A percentile compares a stretch with the other conserved stretches of the same genome.
These are phyloP conservation scores for Verticillium tricorpus DNA, from an alignment of 2,329 filamentous ascomycete genomes.

Conservation along the genomic window DNA sequence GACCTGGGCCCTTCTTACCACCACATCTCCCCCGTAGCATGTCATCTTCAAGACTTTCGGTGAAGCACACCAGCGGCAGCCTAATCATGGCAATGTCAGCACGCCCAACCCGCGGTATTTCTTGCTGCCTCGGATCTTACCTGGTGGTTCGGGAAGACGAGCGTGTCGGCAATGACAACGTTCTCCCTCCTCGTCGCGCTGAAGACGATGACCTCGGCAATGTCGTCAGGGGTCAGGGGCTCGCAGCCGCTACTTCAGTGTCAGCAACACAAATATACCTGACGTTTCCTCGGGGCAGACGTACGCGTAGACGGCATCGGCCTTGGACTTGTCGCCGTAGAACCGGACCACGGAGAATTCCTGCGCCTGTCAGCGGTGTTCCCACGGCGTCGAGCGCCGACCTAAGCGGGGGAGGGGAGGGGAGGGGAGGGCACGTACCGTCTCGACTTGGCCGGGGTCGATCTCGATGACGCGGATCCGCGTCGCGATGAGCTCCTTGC, in stretches of 20 bases:
- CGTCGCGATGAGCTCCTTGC: constrained; percentile 77
- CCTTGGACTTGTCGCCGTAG: constrained; percentile 83
- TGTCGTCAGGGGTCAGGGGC: constrained; percentile 83
- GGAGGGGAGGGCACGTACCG: constrained; percentile 40
- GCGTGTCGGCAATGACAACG: constrained; percentile 81
- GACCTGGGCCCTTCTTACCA: background rate
- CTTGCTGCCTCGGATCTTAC: constrained; percentile 43
- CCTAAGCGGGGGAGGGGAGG: too few species aligned
- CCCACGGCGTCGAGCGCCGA: background rate
- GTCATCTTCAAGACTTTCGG: constrained; percentile 14
- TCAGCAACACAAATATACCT: background rate
- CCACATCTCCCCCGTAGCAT: background rate
- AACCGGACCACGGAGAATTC: constrained; percentile 89
- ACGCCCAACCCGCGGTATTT: background rate
- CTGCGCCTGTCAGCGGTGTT: constrained; percentile 25
- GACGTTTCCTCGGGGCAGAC: constrained; percentile 21
- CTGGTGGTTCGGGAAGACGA: constrained; percentile 88
- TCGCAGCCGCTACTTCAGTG: constrained; percentile 58
- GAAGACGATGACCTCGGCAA: constrained; percentile 88
- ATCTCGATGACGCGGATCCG: constrained; percentile 81
- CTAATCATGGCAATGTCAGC: constrained; percentile 9
- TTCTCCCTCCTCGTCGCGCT: constrained; percentile 80
- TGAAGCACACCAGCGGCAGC: constrained; percentile 25
- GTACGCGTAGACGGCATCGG: constrained; percentile 82
- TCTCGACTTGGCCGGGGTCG: constrained; percentile 91